Base-by-base conservation (phyloP, 2,329 filamentous ascomycete genomes). In the Elsinoe australis region DNA sequence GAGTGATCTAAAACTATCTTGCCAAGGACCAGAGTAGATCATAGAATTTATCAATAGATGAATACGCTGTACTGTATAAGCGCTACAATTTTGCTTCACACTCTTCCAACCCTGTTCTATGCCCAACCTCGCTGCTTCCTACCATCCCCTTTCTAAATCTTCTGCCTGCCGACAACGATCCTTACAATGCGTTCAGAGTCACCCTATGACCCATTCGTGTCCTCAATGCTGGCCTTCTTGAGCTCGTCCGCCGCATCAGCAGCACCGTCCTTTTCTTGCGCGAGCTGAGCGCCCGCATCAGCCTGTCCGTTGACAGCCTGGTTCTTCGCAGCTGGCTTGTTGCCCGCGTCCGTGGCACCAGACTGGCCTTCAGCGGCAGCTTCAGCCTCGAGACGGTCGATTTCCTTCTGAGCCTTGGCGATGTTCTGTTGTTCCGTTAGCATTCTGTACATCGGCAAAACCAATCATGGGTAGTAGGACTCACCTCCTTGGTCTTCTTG, bases 391-490 rank as follows among this genome's bases (percentile, higher is more conserved):
- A 96, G 79, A 57, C 82, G 82, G 64, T 89, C 87, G 54, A 98
- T 94, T 68, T 95, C 88, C 69, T 90, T 90, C 74, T 95, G 85
- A 53, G 92, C 92, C 70, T 95, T 95, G 55, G 87, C 86, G 53
- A 96, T 83, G 75, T 98, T 98, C 92, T 96, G 61, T 21, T 17
- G 22, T 5, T 28, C n/a, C n/a, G n/a, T n/a, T n/a, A n/a, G n/a
- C n/a, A n/a, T 52, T 70, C 61, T 70, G 61, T 42, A 56, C 54
- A 47, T 50, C 14, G 5, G 10, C 17, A 14, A 18, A 15, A 19
- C 29, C 2, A 15, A 12, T 22, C 7, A 3, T n/a, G 19, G 52
- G 54, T 34, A 22, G 53, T 45, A 50, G 32, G 19, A 18, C 83
- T 74, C 71, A 95, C 92, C 72, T 87, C 84, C 65, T 92, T 79